These are phyloP conservation scores for Trifolium subterraneum DNA, from an alignment of 306 rosid genomes.

Conservation along the genomic window DNA sequence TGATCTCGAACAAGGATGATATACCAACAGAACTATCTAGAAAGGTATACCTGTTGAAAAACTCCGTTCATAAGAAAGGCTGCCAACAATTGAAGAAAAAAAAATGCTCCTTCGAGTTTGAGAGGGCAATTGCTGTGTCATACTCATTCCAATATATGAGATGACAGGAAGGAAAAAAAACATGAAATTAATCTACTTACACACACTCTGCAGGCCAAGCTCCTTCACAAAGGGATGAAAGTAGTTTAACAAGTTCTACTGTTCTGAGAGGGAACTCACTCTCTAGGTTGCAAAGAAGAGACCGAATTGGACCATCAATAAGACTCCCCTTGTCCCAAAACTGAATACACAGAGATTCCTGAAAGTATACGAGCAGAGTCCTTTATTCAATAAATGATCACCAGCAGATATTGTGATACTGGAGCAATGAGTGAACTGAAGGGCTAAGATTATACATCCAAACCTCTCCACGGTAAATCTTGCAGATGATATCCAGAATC, in stretches of 20 bases:
- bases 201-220: slow-evolving; percentile 94
- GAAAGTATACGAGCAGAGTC: slow-evolving; percentile 46
- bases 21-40: slow-evolving; percentile 81
- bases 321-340: slow-evolving; percentile 96
- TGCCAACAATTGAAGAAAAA: slow-evolving; percentile 17
- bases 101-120: slow-evolving; percentile 21
- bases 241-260: slow-evolving; percentile 65
- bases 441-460: slow-evolving; percentile 55
- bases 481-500: slow-evolving; percentile 88
- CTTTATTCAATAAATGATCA: slow-evolving; percentile 40
- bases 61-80: slow-evolving; percentile 40
- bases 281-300: slow-evolving; percentile 83
- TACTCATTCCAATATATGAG: slow-evolving; percentile 37
- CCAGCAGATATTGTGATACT: slow-evolving; percentile 31
- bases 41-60: slow-evolving; percentile 77
- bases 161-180: slow-evolving; percentile 34
- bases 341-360: slow-evolving; percentile 94
- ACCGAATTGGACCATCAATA: slow-evolving; percentile 85
- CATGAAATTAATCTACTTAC: slow-evolving; percentile 59
- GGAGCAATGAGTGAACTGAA: slow-evolving; percentile 44
- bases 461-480: slow-evolving; percentile 95
- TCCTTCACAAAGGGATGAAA: slow-evolving; percentile 96
- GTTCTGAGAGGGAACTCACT: slow-evolving; percentile 85
- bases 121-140: slow-evolving; percentile 26
- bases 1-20: slow-evolving; percentile 76